Conservation (phyloP, 202 grass and related monocot genomes). For the Panicum virgatum region DNA sequence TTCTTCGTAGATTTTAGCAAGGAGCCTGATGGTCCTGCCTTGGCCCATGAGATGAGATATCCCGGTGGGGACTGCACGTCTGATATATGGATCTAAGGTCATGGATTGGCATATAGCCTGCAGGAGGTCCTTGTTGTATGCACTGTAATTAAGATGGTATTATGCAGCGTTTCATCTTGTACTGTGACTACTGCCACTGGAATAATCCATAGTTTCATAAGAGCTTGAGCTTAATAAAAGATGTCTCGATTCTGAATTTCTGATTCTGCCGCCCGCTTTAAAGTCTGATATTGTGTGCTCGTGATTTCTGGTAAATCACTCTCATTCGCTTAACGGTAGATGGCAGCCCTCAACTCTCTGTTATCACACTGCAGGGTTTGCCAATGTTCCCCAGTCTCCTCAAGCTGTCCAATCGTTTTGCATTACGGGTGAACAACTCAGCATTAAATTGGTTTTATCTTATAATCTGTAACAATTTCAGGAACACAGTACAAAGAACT, state of each 20-base stretch:
- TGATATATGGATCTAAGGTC: slow-evolving; percentile 90
- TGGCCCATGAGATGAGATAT: slow-evolving; percentile 99
- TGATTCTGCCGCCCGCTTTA: neutral
- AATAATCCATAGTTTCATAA: slow-evolving; percentile 34
- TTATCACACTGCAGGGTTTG: neutral
- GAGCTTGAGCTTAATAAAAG: slow-evolving; percentile 38
- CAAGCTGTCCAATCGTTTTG: neutral
- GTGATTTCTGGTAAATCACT: neutral
- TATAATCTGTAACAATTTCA: too few species aligned
- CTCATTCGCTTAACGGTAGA: neutral
- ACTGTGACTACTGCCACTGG: neutral
- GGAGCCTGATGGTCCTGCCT: slow-evolving; percentile 72
- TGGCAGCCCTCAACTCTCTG: neutral
- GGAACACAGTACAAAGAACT: too few species aligned
- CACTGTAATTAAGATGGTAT: slow-evolving; percentile 30
- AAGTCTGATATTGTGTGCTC: neutral
- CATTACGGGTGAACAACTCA: too few species aligned
- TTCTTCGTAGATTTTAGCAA: slow-evolving; percentile 89
- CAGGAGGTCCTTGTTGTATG: slow-evolving; percentile 4
- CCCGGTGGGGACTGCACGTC: slow-evolving; percentile 96
- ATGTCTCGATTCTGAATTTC: slow-evolving; percentile 7
- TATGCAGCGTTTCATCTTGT: slow-evolving; percentile 8
- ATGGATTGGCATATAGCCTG: neutral
- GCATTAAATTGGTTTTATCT: too few species aligned
- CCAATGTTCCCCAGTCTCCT: neutral